Evolutionary conservation across 306 rosid species (phyloP), one percentile per base, ranked within the genome.

Genomic region (Cicer pinnatifidum): DNA sequence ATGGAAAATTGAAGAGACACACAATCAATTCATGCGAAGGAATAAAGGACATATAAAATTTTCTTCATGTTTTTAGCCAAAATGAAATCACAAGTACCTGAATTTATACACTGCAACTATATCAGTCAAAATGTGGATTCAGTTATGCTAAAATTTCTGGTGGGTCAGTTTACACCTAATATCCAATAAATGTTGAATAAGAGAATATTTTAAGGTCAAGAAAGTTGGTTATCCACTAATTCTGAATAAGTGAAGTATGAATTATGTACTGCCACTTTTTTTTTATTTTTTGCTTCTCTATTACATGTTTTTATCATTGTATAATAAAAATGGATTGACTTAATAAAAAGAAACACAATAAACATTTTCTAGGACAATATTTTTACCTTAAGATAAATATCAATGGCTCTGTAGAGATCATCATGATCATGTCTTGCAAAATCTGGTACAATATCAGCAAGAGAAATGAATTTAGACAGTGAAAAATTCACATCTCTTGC

Each of bases 401-500:
- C 97, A 83, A 90, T 94, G 20, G 97, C 99, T 73, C 84, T 81
- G 91, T 94, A 94, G 83, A 94, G 89, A 64, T 94, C 97, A 84
- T 94, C 99, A 84, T 94, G 99, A 60, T 94, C 97, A 72, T 82
- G 83, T 80, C 99, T 88, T n/a, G 97, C 91, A 75, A 94, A 94
- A 57, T 86, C 97, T 20, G 96, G 99, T 50, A 94, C 80, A 23
- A 95, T 80, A 80, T 94, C 93, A 46, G 99, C 92, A 60, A 94
- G 82, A 44, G 85, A 78, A 74, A 88, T 81, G 82, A 94, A 94
- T 79, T 91, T 94, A 0, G 89, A 83, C 75, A 94, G 80, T 0
- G 88, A 84, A 80, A 94, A 85, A 77, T 90, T 94, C 39, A 62
- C 84, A 77, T 94, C 99, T 48, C 88, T 85, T 15, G 91, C 92